Evolutionary conservation across 202 grass and related monocot genomes (phyloP).

Genomic region (Zizania palustris): DNA sequence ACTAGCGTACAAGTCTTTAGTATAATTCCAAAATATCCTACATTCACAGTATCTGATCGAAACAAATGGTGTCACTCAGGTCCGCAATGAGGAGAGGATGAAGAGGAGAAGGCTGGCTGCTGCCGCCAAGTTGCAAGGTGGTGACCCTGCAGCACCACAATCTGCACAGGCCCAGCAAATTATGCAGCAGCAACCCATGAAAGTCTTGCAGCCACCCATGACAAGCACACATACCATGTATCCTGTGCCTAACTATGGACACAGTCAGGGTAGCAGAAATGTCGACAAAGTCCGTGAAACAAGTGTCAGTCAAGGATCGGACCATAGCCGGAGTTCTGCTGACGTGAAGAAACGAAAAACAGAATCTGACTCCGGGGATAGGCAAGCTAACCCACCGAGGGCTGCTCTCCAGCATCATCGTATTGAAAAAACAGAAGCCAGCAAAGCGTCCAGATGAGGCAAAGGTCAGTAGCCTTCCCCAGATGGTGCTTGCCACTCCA

Average conservation of each 20-base stretch:
- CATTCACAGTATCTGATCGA: not conserved
- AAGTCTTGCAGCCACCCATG: slow-evolving; percentile 39
- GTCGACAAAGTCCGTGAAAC: slow-evolving; percentile 41
- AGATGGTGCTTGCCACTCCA: slow-evolving; percentile 7
- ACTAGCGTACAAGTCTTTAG: not conserved
- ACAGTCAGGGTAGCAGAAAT: slow-evolving; percentile 48
- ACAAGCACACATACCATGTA: slow-evolving; percentile 39
- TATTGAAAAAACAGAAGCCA: slow-evolving; percentile 62
- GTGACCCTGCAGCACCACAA: slow-evolving; percentile 45
- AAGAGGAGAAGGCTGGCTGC: slow-evolving; percentile 80
- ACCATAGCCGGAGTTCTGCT: slow-evolving; percentile 40
- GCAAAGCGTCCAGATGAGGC: slow-evolving; percentile 51
- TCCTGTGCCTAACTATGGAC: slow-evolving; percentile 49
- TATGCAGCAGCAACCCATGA: slow-evolving; percentile 15
- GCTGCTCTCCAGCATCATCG: slow-evolving; percentile 32
- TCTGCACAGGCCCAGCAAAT: slow-evolving; percentile 37
- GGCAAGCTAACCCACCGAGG: slow-evolving; percentile 52
- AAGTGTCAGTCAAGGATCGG: slow-evolving; percentile 24
- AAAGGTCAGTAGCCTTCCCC: slow-evolving; percentile 46
- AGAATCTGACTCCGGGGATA: slow-evolving; percentile 47
- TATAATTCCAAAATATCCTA: slow-evolving; percentile 10
- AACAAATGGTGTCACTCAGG: slow-evolving; percentile 48
- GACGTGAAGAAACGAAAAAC: slow-evolving; percentile 59
- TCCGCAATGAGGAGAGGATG: slow-evolving; percentile 79
- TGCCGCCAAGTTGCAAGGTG: slow-evolving; percentile 47